phyloP scores from a whole-genome alignment of 805 yeast genomes.

The Candida odintsovae region DNA sequence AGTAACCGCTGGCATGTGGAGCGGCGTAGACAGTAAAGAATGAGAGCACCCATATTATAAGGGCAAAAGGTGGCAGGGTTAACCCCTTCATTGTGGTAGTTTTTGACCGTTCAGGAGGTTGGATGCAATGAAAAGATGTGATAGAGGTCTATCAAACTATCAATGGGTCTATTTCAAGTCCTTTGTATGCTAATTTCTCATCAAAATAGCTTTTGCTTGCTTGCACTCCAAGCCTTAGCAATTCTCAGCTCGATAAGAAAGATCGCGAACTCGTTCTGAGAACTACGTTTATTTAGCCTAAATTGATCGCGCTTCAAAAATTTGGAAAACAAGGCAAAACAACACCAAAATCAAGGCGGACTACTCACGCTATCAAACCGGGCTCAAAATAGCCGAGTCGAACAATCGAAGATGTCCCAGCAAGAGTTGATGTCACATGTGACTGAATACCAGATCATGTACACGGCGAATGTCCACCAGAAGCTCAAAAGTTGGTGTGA shows the following conservation, averaged over 20 bases:
- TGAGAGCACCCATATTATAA: not conserved
- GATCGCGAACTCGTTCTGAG: not conserved
- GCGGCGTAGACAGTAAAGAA: not conserved
- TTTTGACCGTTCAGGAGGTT: no score
- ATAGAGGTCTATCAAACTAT: not conserved
- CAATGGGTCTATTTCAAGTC: not conserved
- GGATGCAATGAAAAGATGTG: not conserved
- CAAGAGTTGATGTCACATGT: slow-evolving; percentile 16
- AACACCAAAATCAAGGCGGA: not conserved
- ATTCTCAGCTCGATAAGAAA: not conserved
- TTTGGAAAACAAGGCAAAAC: not conserved
- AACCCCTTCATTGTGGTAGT: not conserved
- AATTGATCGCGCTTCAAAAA: not conserved
- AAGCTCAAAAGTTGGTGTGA: slow-evolving; percentile 22
- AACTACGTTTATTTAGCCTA: not conserved
- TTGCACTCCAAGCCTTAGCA: no score
- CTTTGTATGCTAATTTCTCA: no score
- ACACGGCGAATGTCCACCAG: slow-evolving; percentile 17
- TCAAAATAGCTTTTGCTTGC: no score
- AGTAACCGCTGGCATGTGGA: slow-evolving; percentile 9
- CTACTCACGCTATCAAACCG: not conserved
- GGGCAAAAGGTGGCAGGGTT: not conserved
- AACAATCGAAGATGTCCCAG: slow-evolving; percentile 14
- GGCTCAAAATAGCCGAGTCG: not conserved
- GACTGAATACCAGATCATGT: slow-evolving; percentile 17